These are phyloP conservation scores for Setomelanomma holmii DNA, from an alignment of 2,329 filamentous ascomycete species.

Conservation along the genomic window DNA sequence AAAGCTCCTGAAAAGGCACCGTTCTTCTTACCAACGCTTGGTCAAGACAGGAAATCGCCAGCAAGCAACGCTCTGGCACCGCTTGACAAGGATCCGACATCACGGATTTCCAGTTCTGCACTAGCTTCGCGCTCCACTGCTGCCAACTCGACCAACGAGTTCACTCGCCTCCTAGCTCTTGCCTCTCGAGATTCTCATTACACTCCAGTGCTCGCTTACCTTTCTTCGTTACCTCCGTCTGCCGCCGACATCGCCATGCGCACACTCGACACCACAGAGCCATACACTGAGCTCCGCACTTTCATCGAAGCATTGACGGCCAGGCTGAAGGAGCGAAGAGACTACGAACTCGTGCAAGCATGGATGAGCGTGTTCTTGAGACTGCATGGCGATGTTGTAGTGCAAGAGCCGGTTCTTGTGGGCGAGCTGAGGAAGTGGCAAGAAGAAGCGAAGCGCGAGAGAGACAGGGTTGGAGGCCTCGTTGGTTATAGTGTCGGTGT, in stretches of 20 bases:
- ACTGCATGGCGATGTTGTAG: constrained; percentile 72
- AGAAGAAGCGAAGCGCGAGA: constrained; percentile 73
- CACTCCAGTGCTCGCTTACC: constrained; percentile 73
- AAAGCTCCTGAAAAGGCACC: constrained; percentile 94
- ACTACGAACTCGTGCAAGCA: constrained; percentile 93
- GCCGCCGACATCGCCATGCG: constrained; percentile 91
- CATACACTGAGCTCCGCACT: constrained; percentile 72
- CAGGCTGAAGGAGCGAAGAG: constrained; percentile 71
- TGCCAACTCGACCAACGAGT: constrained; percentile 45
- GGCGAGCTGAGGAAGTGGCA: constrained; percentile 73
- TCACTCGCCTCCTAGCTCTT: constrained; percentile 58
- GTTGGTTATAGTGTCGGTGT: constrained; percentile 90
- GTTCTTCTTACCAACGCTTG: constrained; percentile 84
- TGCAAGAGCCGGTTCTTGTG: constrained; percentile 60
- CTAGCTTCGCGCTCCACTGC: constrained; percentile 38
- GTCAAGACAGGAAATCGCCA: constrained; percentile 36
- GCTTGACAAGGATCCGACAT: constrained; percentile 27
- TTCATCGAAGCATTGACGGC: constrained; percentile 84
- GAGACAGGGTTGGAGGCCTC: constrained; percentile 72
- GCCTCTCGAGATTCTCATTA: constrained; percentile 65
- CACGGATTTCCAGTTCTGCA: constrained; percentile 44
- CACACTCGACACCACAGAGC: constrained; percentile 66
- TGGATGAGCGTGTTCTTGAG: constrained; percentile 97
- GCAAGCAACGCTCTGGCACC: constrained; percentile 21
- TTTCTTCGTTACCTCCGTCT: constrained; percentile 82